Evolutionary conservation across 352 stramenopile genomes (phyloP).

Genomic region (Pythium coloratum): DNA sequence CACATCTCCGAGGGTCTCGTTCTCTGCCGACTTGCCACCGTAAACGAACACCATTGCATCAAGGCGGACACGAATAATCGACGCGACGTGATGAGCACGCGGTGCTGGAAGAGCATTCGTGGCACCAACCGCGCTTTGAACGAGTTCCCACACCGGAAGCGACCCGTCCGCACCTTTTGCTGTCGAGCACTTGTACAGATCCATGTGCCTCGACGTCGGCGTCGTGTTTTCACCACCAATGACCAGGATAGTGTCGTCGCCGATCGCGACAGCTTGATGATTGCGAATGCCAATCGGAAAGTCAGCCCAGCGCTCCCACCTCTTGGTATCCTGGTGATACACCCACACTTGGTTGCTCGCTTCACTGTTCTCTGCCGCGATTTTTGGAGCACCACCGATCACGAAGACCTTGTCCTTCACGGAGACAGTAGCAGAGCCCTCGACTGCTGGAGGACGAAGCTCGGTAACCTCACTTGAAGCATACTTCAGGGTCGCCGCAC

Average conservation of each 20-base stretch:
- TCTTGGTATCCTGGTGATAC: constrained; percentile 48
- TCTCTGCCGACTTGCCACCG: constrained; percentile 70
- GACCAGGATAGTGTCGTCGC: constrained; percentile 77
- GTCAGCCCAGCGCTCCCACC: constrained; percentile 78
- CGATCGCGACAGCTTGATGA: constrained; percentile 74
- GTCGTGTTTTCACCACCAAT: constrained; percentile 75
- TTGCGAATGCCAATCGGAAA: constrained; percentile 80
- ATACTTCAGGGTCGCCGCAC: constrained; percentile 39
- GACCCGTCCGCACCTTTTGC: constrained; percentile 58
- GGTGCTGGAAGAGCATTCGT: constrained; percentile 60
- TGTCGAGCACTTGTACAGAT: constrained; percentile 80
- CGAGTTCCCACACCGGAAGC: constrained; percentile 69
- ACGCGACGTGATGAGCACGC: constrained; percentile 70
- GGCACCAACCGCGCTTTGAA: constrained; percentile 67
- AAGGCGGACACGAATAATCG: constrained; percentile 66
- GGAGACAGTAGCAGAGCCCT: constrained; percentile 60
- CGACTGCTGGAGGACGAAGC: constrained; percentile 27
- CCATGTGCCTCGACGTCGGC: constrained; percentile 78
- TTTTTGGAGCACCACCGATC: constrained; percentile 49
- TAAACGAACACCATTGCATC: constrained; percentile 86
- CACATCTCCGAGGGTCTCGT: constrained; percentile 70
- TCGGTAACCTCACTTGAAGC: constrained; percentile 5
- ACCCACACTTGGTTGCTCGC: constrained; percentile 68
- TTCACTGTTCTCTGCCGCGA: constrained; percentile 20
- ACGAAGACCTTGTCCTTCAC: constrained; percentile 71